Conservation (phyloP, 495 filamentous ascomycete species). For the Aspergillus baeticus region DNA sequence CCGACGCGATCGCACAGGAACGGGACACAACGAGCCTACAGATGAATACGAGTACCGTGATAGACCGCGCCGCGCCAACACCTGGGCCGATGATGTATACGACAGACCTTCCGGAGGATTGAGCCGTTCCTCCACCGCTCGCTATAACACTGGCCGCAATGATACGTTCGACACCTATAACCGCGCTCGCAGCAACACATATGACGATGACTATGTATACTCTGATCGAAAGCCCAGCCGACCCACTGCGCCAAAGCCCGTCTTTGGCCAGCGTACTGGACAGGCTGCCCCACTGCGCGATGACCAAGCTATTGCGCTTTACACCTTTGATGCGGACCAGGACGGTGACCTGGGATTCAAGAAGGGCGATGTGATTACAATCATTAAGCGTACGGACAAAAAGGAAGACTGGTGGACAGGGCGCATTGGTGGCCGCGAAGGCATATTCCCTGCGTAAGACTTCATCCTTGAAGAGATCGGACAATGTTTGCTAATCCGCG, state of each 20-base stretch:
- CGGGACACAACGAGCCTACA: slow-evolving; percentile 40
- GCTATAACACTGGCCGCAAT: slow-evolving; percentile 30
- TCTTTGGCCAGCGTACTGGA: slow-evolving; percentile 65
- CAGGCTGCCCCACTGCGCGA: slow-evolving; percentile 57
- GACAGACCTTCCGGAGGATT: slow-evolving; percentile 58
- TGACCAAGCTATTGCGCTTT: slow-evolving; percentile 87
- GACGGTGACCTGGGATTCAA: slow-evolving; percentile 92
- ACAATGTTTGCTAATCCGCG: slow-evolving; percentile 18
- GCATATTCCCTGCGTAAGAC: slow-evolving; percentile 59
- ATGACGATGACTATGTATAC: slow-evolving; percentile 59
- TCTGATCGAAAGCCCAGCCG: slow-evolving; percentile 57
- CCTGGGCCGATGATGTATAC: slow-evolving; percentile 90
- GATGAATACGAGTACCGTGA: slow-evolving; percentile 63
- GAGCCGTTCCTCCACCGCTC: slow-evolving; percentile 51
- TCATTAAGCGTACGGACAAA: slow-evolving; percentile 91
- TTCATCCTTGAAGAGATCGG: neutral
- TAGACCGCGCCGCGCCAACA: slow-evolving; percentile 65
- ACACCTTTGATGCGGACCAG: slow-evolving; percentile 91
- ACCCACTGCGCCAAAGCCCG: slow-evolving; percentile 84
- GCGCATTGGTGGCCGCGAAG: slow-evolving; percentile 60
- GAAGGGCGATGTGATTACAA: slow-evolving; percentile 97
- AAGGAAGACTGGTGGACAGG: slow-evolving; percentile 89
- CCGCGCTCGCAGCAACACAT: slow-evolving; percentile 47
- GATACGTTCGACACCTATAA: slow-evolving; percentile 49
- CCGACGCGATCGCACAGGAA: slow-evolving; percentile 47